phyloP scores from a whole-genome alignment of 306 rosid species.

The Crataegus laevigata region DNA sequence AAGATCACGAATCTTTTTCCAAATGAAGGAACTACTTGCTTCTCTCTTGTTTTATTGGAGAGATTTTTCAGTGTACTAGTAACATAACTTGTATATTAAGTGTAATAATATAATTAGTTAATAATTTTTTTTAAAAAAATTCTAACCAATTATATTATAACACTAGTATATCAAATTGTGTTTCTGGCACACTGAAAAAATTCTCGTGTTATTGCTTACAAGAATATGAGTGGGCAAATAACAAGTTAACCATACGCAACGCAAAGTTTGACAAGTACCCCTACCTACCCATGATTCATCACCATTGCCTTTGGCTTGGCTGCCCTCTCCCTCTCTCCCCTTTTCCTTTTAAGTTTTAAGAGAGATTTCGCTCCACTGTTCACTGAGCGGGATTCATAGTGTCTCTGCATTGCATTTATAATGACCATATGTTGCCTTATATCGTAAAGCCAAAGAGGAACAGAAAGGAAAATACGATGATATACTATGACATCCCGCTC shows the following conservation, averaged over 20 bases:
- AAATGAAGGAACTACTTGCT: not conserved
- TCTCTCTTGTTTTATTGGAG: not conserved
- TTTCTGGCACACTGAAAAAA: too few species aligned
- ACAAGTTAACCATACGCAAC: not conserved
- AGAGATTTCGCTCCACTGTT: not conserved
- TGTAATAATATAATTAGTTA: too few species aligned
- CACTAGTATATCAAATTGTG: accelerated
- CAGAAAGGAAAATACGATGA: not conserved
- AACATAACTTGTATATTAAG: too few species aligned
- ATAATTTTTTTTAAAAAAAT: too few species aligned
- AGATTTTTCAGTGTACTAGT: too few species aligned
- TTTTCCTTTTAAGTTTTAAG: not conserved
- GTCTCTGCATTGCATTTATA: not conserved
- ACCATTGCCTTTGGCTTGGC: not conserved
- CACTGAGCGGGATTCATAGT: not conserved
- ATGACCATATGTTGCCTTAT: not conserved
- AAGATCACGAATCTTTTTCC: too few species aligned
- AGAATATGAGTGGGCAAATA: not conserved
- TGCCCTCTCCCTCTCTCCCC: not conserved
- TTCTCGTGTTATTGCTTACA: not conserved
- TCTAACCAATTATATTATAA: too few species aligned
- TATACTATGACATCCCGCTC: not conserved
- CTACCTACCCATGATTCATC: not conserved
- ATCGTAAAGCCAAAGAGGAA: not conserved
- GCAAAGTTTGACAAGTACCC: not conserved